Percentiles rank a stretch among this genome's conserved stretches.
phyloP scores from a whole-genome alignment of 192 early-diverging fungal species.

The Coemansia umbellata region DNA sequence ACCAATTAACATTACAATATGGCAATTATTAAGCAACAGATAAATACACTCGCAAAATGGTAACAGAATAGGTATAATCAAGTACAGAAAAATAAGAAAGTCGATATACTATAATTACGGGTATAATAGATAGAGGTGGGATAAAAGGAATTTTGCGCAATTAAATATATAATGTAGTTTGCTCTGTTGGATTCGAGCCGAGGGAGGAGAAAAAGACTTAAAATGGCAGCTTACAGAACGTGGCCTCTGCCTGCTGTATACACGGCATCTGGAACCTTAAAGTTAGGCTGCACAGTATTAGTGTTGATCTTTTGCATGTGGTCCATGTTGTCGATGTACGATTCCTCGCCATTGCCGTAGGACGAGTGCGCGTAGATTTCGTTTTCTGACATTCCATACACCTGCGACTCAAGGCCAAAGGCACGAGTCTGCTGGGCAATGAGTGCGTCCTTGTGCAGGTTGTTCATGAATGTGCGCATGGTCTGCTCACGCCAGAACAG shows the following conservation, averaged over 20 bases:
- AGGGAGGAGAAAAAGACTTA: too few relatives aligned
- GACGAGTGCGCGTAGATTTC: conserved; percentile 15
- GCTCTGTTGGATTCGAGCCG: too few relatives aligned
- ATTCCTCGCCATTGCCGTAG: conserved; percentile 14
- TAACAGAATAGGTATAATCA: too few relatives aligned
- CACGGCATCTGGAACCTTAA: conserved; percentile 8
- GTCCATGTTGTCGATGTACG: conserved; percentile 3
- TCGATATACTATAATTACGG: too few relatives aligned
- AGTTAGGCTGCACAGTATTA: conserved; percentile 2
- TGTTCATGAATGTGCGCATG: conserved; percentile 46
- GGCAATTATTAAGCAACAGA: too few relatives aligned
- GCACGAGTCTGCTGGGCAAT: conserved; percentile 38
- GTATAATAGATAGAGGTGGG: too few relatives aligned
- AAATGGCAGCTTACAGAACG: not conserved
- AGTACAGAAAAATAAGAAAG: too few relatives aligned
- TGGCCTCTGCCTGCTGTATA: conserved; percentile 2
- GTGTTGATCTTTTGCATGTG: not conserved
- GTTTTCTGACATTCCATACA: conserved; percentile 19
- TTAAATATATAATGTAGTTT: too few relatives aligned
- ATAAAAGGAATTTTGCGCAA: too few relatives aligned
- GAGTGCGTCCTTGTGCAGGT: conserved; percentile 36
- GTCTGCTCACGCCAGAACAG: conserved; percentile 41
- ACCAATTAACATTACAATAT: too few relatives aligned
- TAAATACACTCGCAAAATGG: too few relatives aligned
- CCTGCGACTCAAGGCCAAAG: conserved; percentile 18